Conservation (phyloP, 1,284 basidiomycete species). For the Wallemia mellicola region DNA sequence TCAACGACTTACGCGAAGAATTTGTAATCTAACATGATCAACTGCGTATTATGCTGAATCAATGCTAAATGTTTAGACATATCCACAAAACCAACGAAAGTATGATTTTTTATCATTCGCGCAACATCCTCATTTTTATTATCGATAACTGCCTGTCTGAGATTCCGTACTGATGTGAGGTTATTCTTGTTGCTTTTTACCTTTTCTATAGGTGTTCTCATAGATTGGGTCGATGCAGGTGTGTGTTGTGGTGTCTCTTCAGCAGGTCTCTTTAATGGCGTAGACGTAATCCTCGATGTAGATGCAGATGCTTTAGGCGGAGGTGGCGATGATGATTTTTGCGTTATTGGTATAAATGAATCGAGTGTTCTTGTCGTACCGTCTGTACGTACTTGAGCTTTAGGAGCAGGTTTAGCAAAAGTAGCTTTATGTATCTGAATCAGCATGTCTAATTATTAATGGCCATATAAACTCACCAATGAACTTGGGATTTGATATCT, state of each 20-base stretch:
- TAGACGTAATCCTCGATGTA: too few relatives aligned
- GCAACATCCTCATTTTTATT: neutral
- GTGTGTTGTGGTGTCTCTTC: too few relatives aligned
- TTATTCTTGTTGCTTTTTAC: neutral
- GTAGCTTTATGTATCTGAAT: too few relatives aligned
- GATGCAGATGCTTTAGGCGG: neutral
- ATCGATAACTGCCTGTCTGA: neutral
- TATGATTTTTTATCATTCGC: conserved; percentile 53
- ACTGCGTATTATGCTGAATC: conserved; percentile 58
- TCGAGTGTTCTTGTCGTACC: neutral
- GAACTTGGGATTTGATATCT: neutral
- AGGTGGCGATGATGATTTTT: neutral
- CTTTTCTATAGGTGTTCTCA: neutral
- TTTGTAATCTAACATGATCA: conserved; percentile 68
- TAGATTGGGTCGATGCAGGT: neutral
- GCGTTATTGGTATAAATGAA: neutral
- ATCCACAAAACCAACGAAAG: conserved; percentile 80
- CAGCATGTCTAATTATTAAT: too few relatives aligned
- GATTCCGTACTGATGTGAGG: neutral
- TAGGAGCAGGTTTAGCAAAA: neutral
- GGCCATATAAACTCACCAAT: too few relatives aligned
- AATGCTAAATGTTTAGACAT: conserved; percentile 39
- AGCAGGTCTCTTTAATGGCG: neutral
- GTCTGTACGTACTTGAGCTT: neutral
- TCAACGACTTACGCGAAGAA: conserved; percentile 33